phyloP scores from a whole-genome alignment of 768 basidiomycete genomes.

The Hebeloma cylindrosporum region DNA sequence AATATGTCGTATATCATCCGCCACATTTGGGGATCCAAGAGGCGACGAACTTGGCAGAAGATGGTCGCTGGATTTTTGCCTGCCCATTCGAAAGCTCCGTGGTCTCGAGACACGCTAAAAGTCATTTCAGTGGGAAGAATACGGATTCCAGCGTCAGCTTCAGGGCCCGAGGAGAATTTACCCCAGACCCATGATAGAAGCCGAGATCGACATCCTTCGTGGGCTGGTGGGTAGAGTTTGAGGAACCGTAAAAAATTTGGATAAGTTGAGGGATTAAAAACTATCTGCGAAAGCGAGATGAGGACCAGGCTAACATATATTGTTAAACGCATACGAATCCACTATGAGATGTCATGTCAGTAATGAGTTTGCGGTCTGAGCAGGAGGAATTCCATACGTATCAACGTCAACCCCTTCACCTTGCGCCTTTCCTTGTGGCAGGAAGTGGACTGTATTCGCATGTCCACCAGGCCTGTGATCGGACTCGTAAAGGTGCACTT shows the following conservation, averaged over 20 bases:
- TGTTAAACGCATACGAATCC: conserved; percentile 50
- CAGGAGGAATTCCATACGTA: conserved; percentile 51
- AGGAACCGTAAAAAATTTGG: conserved; percentile 80
- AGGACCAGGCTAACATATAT: not conserved
- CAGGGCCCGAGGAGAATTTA: not conserved
- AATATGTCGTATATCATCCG: conserved; percentile 69
- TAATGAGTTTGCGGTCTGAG: not conserved
- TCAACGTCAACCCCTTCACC: conserved; percentile 55
- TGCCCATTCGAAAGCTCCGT: conserved; percentile 75
- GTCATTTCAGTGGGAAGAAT: conserved; percentile 72
- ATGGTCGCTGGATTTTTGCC: conserved; percentile 60
- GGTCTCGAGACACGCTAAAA: conserved; percentile 72
- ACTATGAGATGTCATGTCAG: conserved; percentile 34
- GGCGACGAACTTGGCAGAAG: conserved; percentile 64
- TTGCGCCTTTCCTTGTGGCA: conserved; percentile 34
- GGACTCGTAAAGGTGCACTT: conserved; percentile 74
- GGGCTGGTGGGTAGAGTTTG: conserved; percentile 30
- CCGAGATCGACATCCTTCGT: conserved; percentile 1
- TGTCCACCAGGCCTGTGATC: conserved; percentile 71
- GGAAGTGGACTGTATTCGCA: conserved; percentile 68
- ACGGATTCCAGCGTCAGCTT: conserved; percentile 37
- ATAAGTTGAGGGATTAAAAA: conserved; percentile 74
- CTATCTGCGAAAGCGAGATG: conserved; percentile 47
- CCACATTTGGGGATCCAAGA: conserved; percentile 69
- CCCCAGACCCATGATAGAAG: conserved; percentile 11